These are phyloP conservation scores for Capniomyces stellatus DNA, from an alignment of 371 early-diverging fungal species.

Conservation along the genomic window DNA sequence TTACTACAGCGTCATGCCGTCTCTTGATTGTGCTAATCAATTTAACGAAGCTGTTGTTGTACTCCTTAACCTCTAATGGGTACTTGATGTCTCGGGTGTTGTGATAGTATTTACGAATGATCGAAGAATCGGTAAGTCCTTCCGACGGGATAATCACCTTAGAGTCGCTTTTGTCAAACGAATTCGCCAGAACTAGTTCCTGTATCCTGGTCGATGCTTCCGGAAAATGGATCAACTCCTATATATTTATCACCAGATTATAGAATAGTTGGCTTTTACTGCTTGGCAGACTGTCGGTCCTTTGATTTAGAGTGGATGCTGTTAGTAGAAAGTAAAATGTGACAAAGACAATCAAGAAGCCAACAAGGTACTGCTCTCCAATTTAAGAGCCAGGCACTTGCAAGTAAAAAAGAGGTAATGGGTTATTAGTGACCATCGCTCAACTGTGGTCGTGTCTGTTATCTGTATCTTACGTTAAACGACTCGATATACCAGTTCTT, in stretches of 20 bases:
- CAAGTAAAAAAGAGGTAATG: constrained; percentile 4
- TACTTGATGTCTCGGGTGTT: constrained; percentile 25
- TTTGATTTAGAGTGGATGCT: not conserved
- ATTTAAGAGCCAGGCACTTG: too few relatives aligned
- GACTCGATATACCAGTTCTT: constrained; percentile 91
- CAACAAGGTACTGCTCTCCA: too few relatives aligned
- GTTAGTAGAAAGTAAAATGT: not conserved
- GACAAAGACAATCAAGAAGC: too few relatives aligned
- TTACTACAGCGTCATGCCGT: constrained; percentile 85
- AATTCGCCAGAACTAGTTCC: not conserved
- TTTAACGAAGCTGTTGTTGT: constrained; percentile 65
- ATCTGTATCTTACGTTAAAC: constrained; percentile 50
- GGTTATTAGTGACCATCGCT: not conserved
- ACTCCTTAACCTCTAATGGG: constrained; percentile 51
- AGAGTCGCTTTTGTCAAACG: not conserved
- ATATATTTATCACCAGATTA: not conserved
- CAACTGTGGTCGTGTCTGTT: too few relatives aligned
- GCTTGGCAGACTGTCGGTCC: too few relatives aligned
- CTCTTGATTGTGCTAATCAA: constrained; percentile 77
- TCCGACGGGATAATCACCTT: not conserved
- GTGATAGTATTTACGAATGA: constrained; percentile 22
- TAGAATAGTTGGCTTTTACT: not conserved
- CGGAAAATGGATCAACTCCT: constrained; percentile 37
- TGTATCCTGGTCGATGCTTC: constrained; percentile 22
- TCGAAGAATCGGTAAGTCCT: not conserved